A percentile compares a stretch with the other conserved stretches of the same genome.
Conservation (phyloP, 306 rosid genomes). For the Begonia peltatifolia region DNA sequence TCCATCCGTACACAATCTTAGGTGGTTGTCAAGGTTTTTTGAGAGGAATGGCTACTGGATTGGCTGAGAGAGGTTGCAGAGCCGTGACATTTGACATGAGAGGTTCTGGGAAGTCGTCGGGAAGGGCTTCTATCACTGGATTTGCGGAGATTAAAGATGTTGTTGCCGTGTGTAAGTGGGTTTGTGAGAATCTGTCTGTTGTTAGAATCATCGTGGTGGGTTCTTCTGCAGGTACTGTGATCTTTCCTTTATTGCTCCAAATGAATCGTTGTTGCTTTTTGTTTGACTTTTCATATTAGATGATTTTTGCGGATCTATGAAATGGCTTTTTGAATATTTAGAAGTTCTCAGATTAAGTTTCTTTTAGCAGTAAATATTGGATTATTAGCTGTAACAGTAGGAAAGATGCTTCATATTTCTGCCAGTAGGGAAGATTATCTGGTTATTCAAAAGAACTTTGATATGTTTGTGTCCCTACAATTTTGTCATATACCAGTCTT, state of each 20-base stretch:
- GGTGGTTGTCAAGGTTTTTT: constrained; percentile 84
- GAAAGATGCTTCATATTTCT: too few relatives aligned
- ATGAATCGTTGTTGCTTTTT: background rate
- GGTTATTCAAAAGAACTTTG: too few relatives aligned
- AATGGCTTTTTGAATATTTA: too few relatives aligned
- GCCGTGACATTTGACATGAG: constrained; percentile 82
- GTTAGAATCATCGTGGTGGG: constrained; percentile 48
- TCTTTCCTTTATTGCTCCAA: too few relatives aligned
- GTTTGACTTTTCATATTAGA: background rate
- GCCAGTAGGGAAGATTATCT: too few relatives aligned
- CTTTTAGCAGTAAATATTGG: too few relatives aligned
- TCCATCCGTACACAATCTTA: constrained; percentile 75
- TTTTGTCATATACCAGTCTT: too few relatives aligned
- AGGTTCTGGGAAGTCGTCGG: constrained; percentile 69
- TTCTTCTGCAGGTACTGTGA: constrained; percentile 75
- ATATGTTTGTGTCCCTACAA: too few relatives aligned
- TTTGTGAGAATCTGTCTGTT: constrained; percentile 20
- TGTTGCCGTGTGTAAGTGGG: constrained; percentile 52
- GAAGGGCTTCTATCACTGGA: constrained; percentile 69
- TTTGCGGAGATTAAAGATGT: constrained; percentile 75
- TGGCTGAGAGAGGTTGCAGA: constrained; percentile 42
- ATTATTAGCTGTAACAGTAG: too few relatives aligned
- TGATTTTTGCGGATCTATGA: too few relatives aligned
- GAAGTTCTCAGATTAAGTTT: too few relatives aligned
- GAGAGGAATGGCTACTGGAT: constrained; percentile 66